Percentiles rank a stretch among this genome's conserved stretches.
Evolutionary conservation across 129 eudicot genomes (phyloP).

Genomic region (Oenanthe sinensis): DNA sequence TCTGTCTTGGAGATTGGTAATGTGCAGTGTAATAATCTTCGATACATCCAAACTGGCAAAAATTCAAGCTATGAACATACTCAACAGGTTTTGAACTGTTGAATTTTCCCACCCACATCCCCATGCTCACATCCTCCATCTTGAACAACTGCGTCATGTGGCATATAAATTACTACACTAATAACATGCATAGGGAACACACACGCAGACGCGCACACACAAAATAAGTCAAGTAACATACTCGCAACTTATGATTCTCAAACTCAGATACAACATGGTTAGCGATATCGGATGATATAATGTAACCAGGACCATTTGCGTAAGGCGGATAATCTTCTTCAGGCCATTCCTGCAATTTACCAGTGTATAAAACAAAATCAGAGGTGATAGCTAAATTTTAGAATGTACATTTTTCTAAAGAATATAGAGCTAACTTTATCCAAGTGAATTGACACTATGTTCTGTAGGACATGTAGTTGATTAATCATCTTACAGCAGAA

Average conservation of each 20-base stretch:
- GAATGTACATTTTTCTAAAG: background rate
- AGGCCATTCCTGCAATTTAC: slow-evolving; percentile 56
- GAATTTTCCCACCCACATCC: slow-evolving; percentile 63
- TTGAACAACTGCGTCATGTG: slow-evolving; percentile 45
- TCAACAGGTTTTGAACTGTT: slow-evolving; percentile 38
- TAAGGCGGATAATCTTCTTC: slow-evolving; percentile 61
- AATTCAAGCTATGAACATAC: slow-evolving; percentile 49
- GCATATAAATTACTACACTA: background rate
- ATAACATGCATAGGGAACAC: background rate
- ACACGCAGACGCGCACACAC: background rate
- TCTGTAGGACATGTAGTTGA: background rate
- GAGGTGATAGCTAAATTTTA: background rate
- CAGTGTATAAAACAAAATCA: background rate
- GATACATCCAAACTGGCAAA: slow-evolving; percentile 59
- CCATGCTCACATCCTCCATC: slow-evolving; percentile 88
- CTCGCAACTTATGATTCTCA: slow-evolving; percentile 50
- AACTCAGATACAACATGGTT: slow-evolving; percentile 36
- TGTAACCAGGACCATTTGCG: slow-evolving; percentile 61
- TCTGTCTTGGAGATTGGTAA: slow-evolving; percentile 63
- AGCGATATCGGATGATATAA: slow-evolving; percentile 53
- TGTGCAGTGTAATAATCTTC: slow-evolving; percentile 55
- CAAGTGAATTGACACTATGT: background rate
- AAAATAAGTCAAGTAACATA: slow-evolving; percentile 8
- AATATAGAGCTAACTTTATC: too few relatives aligned
- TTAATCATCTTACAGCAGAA: background rate